These are phyloP conservation scores for Cryphonectria radicalis DNA, from an alignment of 2,329 filamentous ascomycete species.

Conservation along the genomic window DNA sequence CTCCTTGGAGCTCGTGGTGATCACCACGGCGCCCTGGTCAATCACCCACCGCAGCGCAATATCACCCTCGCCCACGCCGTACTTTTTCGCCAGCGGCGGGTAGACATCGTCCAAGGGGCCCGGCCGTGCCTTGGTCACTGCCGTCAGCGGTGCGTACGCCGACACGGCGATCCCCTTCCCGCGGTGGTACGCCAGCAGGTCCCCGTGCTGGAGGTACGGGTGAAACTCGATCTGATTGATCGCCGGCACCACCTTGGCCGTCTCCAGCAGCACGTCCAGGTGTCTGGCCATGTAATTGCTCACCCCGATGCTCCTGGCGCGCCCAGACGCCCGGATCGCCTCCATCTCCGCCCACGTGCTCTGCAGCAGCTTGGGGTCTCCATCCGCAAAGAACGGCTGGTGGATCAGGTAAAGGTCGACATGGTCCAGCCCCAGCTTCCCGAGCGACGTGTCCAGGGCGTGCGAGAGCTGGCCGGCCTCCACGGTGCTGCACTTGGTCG, in stretches of 20 bases:
- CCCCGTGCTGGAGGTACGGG: constrained; percentile 71
- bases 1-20: constrained; percentile 65
- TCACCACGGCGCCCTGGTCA: constrained; percentile 60
- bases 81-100: constrained; percentile 51
- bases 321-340: constrained; percentile 68
- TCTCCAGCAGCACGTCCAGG: constrained; percentile 59
- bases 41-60: constrained; percentile 60
- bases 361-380: constrained; percentile 57
- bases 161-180: constrained; percentile 44
- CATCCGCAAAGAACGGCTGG: constrained; percentile 56
- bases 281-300: constrained; percentile 70
- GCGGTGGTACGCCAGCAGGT: constrained; percentile 46
- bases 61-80: constrained; percentile 57
- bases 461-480: constrained; percentile 42
- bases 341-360: constrained; percentile 63
- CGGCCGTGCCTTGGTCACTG: constrained; percentile 49
- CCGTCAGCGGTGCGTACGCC: constrained; percentile 38
- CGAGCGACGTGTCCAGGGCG: constrained; percentile 62
- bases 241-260: constrained; percentile 65
- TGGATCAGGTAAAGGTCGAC: constrained; percentile 74
- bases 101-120: constrained; percentile 60
- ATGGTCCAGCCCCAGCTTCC: constrained; percentile 70
- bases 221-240: constrained; percentile 85
- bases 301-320: constrained; percentile 73
- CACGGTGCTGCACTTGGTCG: constrained; percentile 57